A percentile compares a stretch with the other conserved stretches of the same genome.
Evolutionary conservation across 2,329 filamentous ascomycete species (phyloP).

Genomic region (Westerdykella sp.): DNA sequence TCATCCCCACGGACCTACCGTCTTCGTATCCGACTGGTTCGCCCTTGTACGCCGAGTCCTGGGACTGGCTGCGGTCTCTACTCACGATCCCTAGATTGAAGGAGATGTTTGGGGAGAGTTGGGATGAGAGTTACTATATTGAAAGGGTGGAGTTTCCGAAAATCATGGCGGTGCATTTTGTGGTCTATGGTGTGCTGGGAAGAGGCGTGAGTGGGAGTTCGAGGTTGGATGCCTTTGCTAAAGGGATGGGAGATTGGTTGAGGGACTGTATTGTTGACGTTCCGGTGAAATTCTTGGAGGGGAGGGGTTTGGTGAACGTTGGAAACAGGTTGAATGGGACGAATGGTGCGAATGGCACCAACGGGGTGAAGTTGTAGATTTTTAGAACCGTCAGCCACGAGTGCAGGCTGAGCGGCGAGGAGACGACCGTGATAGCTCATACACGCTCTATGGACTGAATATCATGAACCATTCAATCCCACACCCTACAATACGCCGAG

Average conservation of each 20-base stretch:
- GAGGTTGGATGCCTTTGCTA: slow-evolving; percentile 46
- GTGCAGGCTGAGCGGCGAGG: too few relatives aligned
- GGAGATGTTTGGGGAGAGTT: slow-evolving; percentile 23
- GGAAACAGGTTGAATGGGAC: too few relatives aligned
- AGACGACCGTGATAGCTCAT: too few relatives aligned
- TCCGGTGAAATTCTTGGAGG: slow-evolving; percentile 28
- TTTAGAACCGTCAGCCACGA: too few relatives aligned
- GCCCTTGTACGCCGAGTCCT: slow-evolving; percentile 19
- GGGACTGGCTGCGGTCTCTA: slow-evolving; percentile 28
- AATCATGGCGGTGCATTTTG: slow-evolving; percentile 32
- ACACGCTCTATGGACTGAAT: too few relatives aligned
- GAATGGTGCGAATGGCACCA: too few relatives aligned
- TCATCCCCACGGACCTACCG: slow-evolving; percentile 22
- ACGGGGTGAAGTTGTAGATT: too few relatives aligned
- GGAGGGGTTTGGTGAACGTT: slow-evolving; percentile 2
- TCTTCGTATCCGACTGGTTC: slow-evolving; percentile 8
- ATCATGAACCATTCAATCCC: too few relatives aligned
- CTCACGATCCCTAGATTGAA: slow-evolving; percentile 24
- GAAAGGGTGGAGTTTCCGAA: slow-evolving; percentile 29
- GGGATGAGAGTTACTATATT: slow-evolving; percentile 16
- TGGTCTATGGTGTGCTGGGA: slow-evolving; percentile 35
- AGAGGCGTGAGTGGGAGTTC: slow-evolving; percentile 44
- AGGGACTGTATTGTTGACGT: slow-evolving; percentile 41
- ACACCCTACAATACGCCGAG: too few relatives aligned
- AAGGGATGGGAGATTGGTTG: slow-evolving; percentile 50